Base-by-base conservation (phyloP, 345 rosid genomes). In the Camelina neglecta region DNA sequence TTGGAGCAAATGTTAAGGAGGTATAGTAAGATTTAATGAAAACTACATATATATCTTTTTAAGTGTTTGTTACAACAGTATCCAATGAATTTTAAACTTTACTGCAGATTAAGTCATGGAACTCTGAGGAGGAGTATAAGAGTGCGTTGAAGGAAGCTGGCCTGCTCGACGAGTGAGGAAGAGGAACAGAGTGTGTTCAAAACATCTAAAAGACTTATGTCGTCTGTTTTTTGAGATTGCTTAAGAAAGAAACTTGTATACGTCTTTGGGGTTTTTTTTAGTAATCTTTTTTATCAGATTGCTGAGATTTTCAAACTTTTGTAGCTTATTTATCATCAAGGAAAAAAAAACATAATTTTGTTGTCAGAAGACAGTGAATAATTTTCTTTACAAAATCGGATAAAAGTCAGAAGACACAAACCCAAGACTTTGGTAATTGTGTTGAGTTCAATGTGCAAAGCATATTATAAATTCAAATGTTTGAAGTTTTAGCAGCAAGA, bases 401-500 rank as follows among this genome's bases (percentile, higher is more conserved):
- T 38, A 11, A 31, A 49, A 38, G 21, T 74, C 41, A n/a, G 3
- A 57, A 35, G 7, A 56, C 31, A 26, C n/a, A 15, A 33, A 21
- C 48, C 9, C 9, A 58, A 58, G 53, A 57, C 21, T 7, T 11
- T n/a, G 59, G 51, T 44, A 42, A 11, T 11, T 74, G 39, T 16
- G 35, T 54, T 29, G 47, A 9, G 48, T 42, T 54, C 26, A 73
- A 18, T 42, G 23, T 63, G 11, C 12, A 58, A 7, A 66, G 8
- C 20, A 12, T 2, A 11, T n/a, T 4, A 35, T 35, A 2, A 3
- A 11, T 2, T 75, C 55, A 77, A 33, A 71, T 64, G 51, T 50
- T 36, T 65, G 93, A 85, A 12, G 98, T 83, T 84, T 83, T 89
- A 21, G 92, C 89, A 0, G 92, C 85, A 69, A 90, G 88, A 60